Evolutionary conservation across 257 asterid genomes (phyloP), one percentile per base, ranked within the genome.

Genomic region (Solanum sitiens): DNA sequence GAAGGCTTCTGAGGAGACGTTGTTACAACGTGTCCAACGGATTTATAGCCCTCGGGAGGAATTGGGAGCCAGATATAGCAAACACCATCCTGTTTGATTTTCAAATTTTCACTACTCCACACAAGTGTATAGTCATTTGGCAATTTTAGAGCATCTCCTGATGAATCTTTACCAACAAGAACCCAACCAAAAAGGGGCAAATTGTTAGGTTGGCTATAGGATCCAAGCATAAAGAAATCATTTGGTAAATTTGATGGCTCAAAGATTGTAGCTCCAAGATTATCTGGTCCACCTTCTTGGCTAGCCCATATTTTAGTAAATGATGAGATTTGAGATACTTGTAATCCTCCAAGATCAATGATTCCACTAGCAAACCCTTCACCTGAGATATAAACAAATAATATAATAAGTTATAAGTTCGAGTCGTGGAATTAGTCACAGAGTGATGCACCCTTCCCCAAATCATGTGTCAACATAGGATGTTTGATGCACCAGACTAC

Each of bases 211-310:
- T 95, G 99, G 90, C 92, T 87, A 63, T 94, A 94, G 92, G 90
- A 84, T 42, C 99, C 99, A 30, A 96, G 95, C 93, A 90, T 90
- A 80, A 86, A 92, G 89, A 93, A 96, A 32, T 95, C 98, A 74
- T 96, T 90, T 4, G 99, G 98, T 13, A 94, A 15, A 6, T 92
- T 15, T 27, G 95, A 83, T 4, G 99, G 98, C 42, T 95, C 98
- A 74, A 90, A 96, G 73, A 96, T 91, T 6, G 98, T 88, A 1
- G 96, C 95, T 5, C 99, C 99, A 15, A 82, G 92, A 88, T 94
- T 87, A 79, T 93, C 96, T 3, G 95, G 95, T 74, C 98, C 99
- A 63, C 98, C 98, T 91, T 94, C 98, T 23, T 79, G 88, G 8
- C 91, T 84, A 6, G 92, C 91, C 98, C 99, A 96, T 84, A 95